These are phyloP conservation scores for Penstemon davidsonii DNA, from an alignment of 257 asterid genomes.

Conservation along the genomic window DNA sequence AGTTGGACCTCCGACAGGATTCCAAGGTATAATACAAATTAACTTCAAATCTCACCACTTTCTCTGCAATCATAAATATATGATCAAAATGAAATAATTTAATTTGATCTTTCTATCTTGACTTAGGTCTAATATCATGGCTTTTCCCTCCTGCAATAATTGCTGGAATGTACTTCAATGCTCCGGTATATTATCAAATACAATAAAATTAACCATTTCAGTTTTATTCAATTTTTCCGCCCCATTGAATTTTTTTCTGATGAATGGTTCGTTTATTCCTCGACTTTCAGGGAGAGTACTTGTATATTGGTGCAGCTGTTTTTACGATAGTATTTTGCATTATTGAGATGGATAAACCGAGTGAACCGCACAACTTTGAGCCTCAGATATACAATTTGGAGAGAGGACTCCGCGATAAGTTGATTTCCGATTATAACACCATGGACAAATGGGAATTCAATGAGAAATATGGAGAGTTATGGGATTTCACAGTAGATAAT, in stretches of 20 bases:
- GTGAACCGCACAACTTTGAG: slow-evolving; percentile 88
- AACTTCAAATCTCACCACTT: neutral
- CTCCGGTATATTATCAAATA: slow-evolving; percentile 45
- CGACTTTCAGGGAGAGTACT: slow-evolving; percentile 70
- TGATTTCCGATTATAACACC: slow-evolving; percentile 77
- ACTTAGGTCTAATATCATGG: slow-evolving; percentile 76
- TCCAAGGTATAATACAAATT: slow-evolving; percentile 51
- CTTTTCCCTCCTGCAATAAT: slow-evolving; percentile 75
- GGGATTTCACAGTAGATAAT: slow-evolving; percentile 82
- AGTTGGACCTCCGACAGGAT: slow-evolving; percentile 85
- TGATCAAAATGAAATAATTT: neutral
- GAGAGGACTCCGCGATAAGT: slow-evolving; percentile 82
- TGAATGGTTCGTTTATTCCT: slow-evolving; percentile 4
- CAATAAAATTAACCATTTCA: neutral
- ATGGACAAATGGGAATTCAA: slow-evolving; percentile 95
- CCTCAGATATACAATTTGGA: slow-evolving; percentile 93
- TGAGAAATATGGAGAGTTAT: slow-evolving; percentile 76
- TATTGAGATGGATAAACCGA: slow-evolving; percentile 86
- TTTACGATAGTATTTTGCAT: slow-evolving; percentile 62
- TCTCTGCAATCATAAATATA: neutral
- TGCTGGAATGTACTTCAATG: slow-evolving; percentile 73
- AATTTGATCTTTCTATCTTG: slow-evolving; percentile 7
- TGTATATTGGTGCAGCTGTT: slow-evolving; percentile 78
- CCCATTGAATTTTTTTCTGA: neutral
- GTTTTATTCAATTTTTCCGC: neutral